These are phyloP conservation scores for Amanita phalloides DNA, from an alignment of 768 basidiomycete species.

Conservation along the genomic window DNA sequence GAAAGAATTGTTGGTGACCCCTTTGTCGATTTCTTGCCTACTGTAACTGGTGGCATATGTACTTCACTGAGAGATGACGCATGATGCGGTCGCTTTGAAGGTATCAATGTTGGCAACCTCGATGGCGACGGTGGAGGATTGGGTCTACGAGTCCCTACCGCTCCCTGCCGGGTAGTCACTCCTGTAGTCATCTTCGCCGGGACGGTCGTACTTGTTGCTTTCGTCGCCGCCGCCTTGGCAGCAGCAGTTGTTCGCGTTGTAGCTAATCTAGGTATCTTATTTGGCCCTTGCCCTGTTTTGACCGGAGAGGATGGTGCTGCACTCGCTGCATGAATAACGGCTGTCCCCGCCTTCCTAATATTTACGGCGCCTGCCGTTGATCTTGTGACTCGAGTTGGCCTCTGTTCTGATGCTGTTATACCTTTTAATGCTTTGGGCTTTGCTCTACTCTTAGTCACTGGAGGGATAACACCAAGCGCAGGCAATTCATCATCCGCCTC, in stretches of 20 bases:
- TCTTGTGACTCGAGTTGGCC: conserved; percentile 64
- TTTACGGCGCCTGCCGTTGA: conserved; percentile 49
- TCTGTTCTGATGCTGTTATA: conserved; percentile 56
- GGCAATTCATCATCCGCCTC: conserved; percentile 57
- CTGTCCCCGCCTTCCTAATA: conserved; percentile 42
- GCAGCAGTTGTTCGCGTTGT: conserved; percentile 39
- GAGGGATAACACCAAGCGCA: conserved; percentile 38
- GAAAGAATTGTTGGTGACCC: conserved; percentile 17
- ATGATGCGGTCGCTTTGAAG: conserved; percentile 44
- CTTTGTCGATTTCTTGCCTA: conserved; percentile 1
- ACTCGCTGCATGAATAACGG: conserved; percentile 16
- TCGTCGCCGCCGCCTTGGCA: conserved; percentile 30
- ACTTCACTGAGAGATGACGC: conserved; percentile 40
- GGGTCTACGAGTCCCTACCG: conserved; percentile 14
- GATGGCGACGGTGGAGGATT: conserved; percentile 56
- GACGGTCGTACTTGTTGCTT: conserved; percentile 15
- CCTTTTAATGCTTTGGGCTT: conserved; percentile 32
- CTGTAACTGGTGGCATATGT: conserved; percentile 22
- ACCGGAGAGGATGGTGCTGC: conserved; percentile 23
- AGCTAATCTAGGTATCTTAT: conserved; percentile 61
- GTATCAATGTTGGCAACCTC: conserved; percentile 61
- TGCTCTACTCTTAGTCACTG: conserved; percentile 18
- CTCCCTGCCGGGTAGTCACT: conserved; percentile 9
- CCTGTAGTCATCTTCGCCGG: conserved; percentile 11
- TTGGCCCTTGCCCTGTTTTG: conserved; percentile 41